Evolutionary conservation across 164 flowering plant species (phyloP).

Genomic region (Sextonia rubra): DNA sequence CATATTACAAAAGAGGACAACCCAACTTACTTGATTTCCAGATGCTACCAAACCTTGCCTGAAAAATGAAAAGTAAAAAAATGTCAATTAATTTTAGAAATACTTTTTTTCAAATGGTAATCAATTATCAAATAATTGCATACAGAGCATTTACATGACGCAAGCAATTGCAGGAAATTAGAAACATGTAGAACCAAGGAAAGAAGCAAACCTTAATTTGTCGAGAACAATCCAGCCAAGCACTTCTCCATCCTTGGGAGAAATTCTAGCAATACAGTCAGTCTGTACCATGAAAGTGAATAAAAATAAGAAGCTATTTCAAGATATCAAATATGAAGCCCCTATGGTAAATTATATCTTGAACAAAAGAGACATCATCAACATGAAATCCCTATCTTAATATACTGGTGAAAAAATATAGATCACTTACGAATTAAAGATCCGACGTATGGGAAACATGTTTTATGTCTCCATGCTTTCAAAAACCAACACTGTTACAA

Average conservation of each 20-base stretch:
- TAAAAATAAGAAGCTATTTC: background rate
- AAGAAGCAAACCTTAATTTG: conserved; percentile 50
- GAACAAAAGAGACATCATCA: no score
- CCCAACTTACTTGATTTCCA: conserved; percentile 46
- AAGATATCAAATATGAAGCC: background rate
- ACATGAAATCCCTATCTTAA: no score
- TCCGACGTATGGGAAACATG: no score
- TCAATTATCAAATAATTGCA: background rate
- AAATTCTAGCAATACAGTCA: conserved; percentile 92
- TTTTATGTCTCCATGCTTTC: no score
- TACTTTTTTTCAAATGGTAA: background rate
- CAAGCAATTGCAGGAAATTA: background rate
- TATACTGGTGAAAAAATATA: no score
- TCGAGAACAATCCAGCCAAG: conserved; percentile 84
- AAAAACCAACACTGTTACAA: no score
- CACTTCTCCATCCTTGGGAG: conserved; percentile 55
- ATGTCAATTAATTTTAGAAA: no score
- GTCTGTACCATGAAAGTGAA: conserved; percentile 40
- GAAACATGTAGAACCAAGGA: background rate
- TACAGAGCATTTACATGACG: background rate
- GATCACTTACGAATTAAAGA: no score
- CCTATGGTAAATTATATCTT: no score
- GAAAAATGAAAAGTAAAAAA: conserved; percentile 10
- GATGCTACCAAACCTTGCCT: conserved; percentile 46
- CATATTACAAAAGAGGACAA: background rate